Evolutionary conservation across 805 yeast species (phyloP), one percentile per base, ranked within the genome.

Genomic region (Yamadazyma sp.): DNA sequence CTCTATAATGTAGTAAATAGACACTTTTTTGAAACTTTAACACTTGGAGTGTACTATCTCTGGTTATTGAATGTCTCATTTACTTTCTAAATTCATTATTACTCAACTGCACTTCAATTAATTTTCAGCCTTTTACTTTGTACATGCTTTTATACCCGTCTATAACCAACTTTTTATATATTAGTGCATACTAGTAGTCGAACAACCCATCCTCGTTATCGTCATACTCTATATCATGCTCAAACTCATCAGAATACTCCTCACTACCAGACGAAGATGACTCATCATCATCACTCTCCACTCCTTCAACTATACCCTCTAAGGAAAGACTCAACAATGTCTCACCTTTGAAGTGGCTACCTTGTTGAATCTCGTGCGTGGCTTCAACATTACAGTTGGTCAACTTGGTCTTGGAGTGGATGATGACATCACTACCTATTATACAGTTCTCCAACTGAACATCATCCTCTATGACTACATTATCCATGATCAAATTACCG

Each of bases 361-460:
- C 80, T 49, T 75, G 66, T 2, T 75, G 70, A 15, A 93, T 90
- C 13, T 68, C 70, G 55, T 81, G 87, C 1, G 80, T 70, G 7
- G 95, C 86, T 59, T 90, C 98, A 17, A 93, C 83, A 45, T 85
- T 82, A 70, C 96, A 91, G 49, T 83, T 83, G 10, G 80, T 77
- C 45, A 93, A 73, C 54, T 74, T 79, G 28, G 78, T 69, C 59
- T 83, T 86, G 38, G 71, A 54, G 21, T 78, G 81, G 19, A 93
- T 71, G n/a, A 62, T 64, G 1, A 82, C 90, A 32, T 67, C 64
- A 28, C 70, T 65, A 11, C 98, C 99, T 35, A 93, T 69, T 13
- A 91, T 81, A 63, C 95, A 87, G 64, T 91, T 93, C 59, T 93
- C 99, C 43, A 84, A 58, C 35, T 67, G 75, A 10, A 77, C 82